These are phyloP conservation scores for Colletotrichum gloeosporioides DNA, from an alignment of 2,329 filamentous ascomycete species.

Conservation along the genomic window DNA sequence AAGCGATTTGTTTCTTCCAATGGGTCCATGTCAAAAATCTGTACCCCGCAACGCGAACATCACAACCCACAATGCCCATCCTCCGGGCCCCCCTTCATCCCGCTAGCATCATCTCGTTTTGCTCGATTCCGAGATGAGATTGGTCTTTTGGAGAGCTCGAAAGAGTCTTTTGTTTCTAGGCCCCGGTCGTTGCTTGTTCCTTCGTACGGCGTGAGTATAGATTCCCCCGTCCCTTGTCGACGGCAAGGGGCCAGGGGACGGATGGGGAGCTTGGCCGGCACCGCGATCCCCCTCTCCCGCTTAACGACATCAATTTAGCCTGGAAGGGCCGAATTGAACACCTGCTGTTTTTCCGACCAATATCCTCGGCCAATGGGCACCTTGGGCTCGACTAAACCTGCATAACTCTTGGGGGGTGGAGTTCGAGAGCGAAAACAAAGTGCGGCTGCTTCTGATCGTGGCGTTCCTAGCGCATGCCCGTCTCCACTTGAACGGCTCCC, in stretches of 20 bases:
- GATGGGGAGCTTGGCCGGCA: slow-evolving; percentile 8
- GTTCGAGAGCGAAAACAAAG: slow-evolving; percentile 31
- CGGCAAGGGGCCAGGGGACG: slow-evolving; percentile 1
- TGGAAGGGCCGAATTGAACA: slow-evolving; percentile 44
- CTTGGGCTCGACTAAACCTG: background rate
- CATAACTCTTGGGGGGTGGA: background rate
- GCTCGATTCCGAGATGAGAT: slow-evolving; percentile 7
- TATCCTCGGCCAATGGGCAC: slow-evolving; percentile 29
- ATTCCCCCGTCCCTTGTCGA: background rate
- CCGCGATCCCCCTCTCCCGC: slow-evolving; percentile 23
- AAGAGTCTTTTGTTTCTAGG: background rate
- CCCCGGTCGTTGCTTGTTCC: slow-evolving; percentile 7
- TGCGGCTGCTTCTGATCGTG: slow-evolving; percentile 30
- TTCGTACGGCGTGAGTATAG: background rate
- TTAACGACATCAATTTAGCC: slow-evolving; percentile 42
- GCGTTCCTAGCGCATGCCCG: slow-evolving; percentile 2
- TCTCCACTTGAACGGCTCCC: slow-evolving; percentile 11
- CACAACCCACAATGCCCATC: background rate
- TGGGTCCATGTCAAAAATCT: background rate
- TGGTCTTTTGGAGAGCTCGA: background rate
- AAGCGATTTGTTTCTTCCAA: background rate
- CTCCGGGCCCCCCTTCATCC: background rate
- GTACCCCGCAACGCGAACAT: slow-evolving; percentile 15
- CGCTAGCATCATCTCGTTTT: slow-evolving; percentile 1
- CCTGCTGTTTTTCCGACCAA: slow-evolving; percentile 42